Evolutionary conservation across 148 eudicot genomes (phyloP).

Genomic region (Cornus florida): DNA sequence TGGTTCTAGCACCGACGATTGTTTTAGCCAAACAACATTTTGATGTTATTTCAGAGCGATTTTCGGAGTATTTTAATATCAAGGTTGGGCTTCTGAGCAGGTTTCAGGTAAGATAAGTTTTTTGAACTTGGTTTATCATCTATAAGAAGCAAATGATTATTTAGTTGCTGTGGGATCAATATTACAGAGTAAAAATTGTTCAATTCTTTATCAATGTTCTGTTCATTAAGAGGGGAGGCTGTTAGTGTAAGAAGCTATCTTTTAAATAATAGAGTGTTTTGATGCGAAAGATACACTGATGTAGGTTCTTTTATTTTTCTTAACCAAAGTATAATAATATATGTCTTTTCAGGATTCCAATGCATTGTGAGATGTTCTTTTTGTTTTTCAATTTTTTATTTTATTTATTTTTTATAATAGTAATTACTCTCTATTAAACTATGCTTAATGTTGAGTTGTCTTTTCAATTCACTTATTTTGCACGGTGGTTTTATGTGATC

Average conservation of each 20-base stretch:
- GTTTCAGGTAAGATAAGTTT: conserved; percentile 69
- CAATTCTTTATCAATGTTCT: neutral
- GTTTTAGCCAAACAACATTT: conserved; percentile 95
- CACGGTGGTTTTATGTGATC: no score
- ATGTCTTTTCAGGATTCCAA: neutral
- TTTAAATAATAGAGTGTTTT: neutral
- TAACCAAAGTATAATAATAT: neutral
- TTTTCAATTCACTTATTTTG: no score
- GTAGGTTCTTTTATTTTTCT: neutral
- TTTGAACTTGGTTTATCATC: conserved; percentile 8
- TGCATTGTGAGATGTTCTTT: neutral
- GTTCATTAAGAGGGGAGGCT: neutral
- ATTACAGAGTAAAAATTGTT: neutral
- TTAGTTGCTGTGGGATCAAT: neutral
- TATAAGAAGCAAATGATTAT: conserved; percentile 4
- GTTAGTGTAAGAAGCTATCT: conserved; percentile 6
- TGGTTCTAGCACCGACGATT: conserved; percentile 96
- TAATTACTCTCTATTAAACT: no score
- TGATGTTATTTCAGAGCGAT: conserved; percentile 78
- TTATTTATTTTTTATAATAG: neutral
- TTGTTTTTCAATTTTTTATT: neutral
- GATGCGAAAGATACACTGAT: neutral
- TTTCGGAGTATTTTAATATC: conserved; percentile 58
- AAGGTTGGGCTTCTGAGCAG: conserved; percentile 92
- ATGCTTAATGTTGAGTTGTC: no score